A percentile compares a stretch with the other conserved stretches of the same genome.
These are phyloP conservation scores for Vanrija humicola DNA, from an alignment of 1,284 basidiomycete genomes.

Conservation along the genomic window DNA sequence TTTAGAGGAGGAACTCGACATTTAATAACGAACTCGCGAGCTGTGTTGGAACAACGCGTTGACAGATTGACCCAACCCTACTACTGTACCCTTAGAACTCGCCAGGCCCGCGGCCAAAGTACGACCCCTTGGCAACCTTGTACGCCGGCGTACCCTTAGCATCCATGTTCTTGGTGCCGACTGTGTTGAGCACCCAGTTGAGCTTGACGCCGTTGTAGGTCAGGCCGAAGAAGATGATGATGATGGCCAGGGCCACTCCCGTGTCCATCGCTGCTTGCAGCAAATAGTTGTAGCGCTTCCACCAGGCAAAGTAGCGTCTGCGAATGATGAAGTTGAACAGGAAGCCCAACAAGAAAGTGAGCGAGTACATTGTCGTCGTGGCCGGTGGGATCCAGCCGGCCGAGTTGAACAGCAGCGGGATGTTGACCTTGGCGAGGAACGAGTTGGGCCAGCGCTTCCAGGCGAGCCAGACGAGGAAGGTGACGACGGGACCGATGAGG, in stretches of 20 bases:
- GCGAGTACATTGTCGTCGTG: conserved; percentile 49
- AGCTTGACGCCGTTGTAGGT: conserved; percentile 25
- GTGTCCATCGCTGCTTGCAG: conserved; percentile 36
- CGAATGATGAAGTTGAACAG: conserved; percentile 45
- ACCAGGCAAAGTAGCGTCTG: conserved; percentile 31
- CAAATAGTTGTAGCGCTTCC: conserved; percentile 40
- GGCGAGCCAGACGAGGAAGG: conserved; percentile 73
- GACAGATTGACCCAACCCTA: too few species aligned
- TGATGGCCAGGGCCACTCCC: conserved; percentile 35
- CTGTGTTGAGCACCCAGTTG: conserved; percentile 64
- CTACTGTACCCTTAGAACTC: conserved; percentile 15
- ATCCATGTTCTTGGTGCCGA: neutral
- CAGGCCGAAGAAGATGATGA: conserved; percentile 33
- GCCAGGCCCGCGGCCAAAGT: conserved; percentile 24
- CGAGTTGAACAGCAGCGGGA: conserved; percentile 66
- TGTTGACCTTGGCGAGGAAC: conserved; percentile 75
- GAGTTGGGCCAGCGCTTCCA: conserved; percentile 56
- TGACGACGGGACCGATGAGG: conserved; percentile 53
- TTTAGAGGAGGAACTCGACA: too few species aligned
- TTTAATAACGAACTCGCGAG: too few species aligned
- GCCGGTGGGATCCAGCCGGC: conserved; percentile 60
- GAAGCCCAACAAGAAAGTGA: conserved; percentile 56
- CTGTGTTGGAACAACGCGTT: too few species aligned
- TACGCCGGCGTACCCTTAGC: conserved; percentile 15
- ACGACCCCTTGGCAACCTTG: conserved; percentile 12